Evolutionary conservation across 805 yeast genomes (phyloP), one percentile per base, ranked within the genome.

Genomic region (Yamadazyma sp.): DNA sequence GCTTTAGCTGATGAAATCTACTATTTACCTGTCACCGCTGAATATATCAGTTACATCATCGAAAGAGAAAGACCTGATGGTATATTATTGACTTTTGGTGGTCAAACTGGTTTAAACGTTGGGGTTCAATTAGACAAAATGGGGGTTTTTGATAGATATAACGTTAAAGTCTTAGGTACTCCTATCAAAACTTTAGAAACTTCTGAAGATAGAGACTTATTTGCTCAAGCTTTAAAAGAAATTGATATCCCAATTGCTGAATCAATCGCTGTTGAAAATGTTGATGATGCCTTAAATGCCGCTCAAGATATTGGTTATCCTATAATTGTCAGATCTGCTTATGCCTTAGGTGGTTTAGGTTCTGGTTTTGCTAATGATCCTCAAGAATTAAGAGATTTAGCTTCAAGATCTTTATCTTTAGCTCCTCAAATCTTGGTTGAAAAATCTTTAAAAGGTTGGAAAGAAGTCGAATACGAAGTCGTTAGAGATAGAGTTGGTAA

Each of bases 371-470:
- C 98, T 39, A 84, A 86, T 49, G 84, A 87, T 58, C 87, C 86
- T 56, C 63, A 75, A 45, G 89, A 91, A 68, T 76, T 91, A 55
- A 78, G 79, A 60, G 83, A 91, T 66, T 74, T 91, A 60, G 83
- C 96, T 30, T 77, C 96, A 20, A 95, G 86, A 64, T 86, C 96
- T 1, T 72, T 91, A 44, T 80, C 95, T 18, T 68, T 89, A 19
- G 83, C 96, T 38, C 97, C 98, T 9, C 98, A 91, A 70, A 95
- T 91, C 38, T 74, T 91, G 46, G 93, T 91, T 44, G 98, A 91
- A 72, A 80, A 81, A 59, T 87, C 96, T 30, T 86, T 91, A 95
- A 93, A 93, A 70, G 98, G 98, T 46, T 91, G 98, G 98, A 91
- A 91, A 64, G 98, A 91, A 70, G 85, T 91, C 52, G 98, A 91